Conservation (phyloP, 495 filamentous ascomycete species). For the Evansstolkia leycettana region DNA sequence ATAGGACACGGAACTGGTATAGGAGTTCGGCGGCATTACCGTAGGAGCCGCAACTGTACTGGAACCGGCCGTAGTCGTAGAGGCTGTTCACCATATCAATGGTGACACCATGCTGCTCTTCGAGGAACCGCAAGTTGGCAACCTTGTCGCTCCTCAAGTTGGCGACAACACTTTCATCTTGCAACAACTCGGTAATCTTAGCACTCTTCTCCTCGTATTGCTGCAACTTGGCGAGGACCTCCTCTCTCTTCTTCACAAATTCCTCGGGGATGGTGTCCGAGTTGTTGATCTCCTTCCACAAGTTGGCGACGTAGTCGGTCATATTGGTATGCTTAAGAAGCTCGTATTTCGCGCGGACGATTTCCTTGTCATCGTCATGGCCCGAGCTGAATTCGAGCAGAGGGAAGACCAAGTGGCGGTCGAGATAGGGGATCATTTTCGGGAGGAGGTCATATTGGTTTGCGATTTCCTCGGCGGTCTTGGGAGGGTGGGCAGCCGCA, state of each 20-base stretch:
- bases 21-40: slow-evolving; percentile 74
- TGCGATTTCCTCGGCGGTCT: slow-evolving; percentile 42
- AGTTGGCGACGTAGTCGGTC: slow-evolving; percentile 85
- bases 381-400: slow-evolving; percentile 71
- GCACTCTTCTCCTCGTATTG: slow-evolving; percentile 70
- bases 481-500: slow-evolving; percentile 30
- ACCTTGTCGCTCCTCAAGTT: slow-evolving; percentile 91
- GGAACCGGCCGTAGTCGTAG: slow-evolving; percentile 87
- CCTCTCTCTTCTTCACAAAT: slow-evolving; percentile 75
- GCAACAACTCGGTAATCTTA: slow-evolving; percentile 74
- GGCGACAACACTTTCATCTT: slow-evolving; percentile 73
- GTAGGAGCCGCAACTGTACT: slow-evolving; percentile 94
- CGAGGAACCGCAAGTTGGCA: slow-evolving; percentile 90
- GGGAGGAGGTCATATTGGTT: slow-evolving; percentile 71
- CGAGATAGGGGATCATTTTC: slow-evolving; percentile 82
- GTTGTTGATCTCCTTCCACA: slow-evolving; percentile 77
- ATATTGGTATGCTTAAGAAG: slow-evolving; percentile 94
- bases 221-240: slow-evolving; percentile 70
- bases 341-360: slow-evolving; percentile 75
- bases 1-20: slow-evolving; percentile 93
- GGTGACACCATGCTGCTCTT: slow-evolving; percentile 88
- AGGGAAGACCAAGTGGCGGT: slow-evolving; percentile 91
- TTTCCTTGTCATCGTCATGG: slow-evolving; percentile 50
- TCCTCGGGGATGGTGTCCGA: slow-evolving; percentile 69
- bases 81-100: slow-evolving; percentile 89